phyloP scores from a whole-genome alignment of 306 rosid genomes.

The Citrullus mucosospermus region DNA sequence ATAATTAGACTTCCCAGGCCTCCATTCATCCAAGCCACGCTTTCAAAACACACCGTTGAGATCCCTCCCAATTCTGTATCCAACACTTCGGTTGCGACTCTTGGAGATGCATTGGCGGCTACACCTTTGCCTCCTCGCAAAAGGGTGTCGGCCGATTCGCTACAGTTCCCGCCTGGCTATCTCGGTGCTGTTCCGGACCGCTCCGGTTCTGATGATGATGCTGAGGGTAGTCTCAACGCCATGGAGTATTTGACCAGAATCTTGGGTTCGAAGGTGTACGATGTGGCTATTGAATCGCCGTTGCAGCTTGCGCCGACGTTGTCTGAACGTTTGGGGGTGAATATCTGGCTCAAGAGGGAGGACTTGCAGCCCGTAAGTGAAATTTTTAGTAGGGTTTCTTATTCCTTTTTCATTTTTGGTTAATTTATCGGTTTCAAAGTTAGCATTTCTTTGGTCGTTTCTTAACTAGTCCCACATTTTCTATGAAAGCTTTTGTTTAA shows the following conservation, averaged over 20 bases:
- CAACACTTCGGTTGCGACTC: conserved; percentile 5
- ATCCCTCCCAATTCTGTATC: conserved; percentile 11
- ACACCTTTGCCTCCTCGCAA: conserved; percentile 13
- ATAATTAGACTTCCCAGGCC: not conserved
- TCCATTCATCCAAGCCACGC: conserved; percentile 25
- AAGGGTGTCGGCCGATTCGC: conserved; percentile 33
- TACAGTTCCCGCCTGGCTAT: conserved; percentile 61
- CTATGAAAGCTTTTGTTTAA: not conserved
- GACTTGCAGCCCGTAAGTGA: conserved; percentile 77
- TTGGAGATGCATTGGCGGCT: not conserved
- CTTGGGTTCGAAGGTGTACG: conserved; percentile 74
- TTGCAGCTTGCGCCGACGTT: conserved; percentile 61
- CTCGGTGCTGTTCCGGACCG: conserved; percentile 63
- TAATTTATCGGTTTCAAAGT: not conserved
- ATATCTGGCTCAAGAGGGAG: conserved; percentile 84
- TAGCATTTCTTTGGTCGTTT: not conserved
- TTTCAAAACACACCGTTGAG: conserved; percentile 26
- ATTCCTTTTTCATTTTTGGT: not conserved
- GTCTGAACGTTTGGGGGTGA: conserved; percentile 53
- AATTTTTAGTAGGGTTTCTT: not conserved
- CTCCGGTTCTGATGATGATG: conserved; percentile 7
- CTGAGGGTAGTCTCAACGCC: conserved; percentile 18
- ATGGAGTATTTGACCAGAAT: conserved; percentile 66
- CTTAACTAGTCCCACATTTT: not conserved
- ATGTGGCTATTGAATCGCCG: conserved; percentile 74